Base-by-base conservation (phyloP, 768 basidiomycete genomes). In the Leccinum broughii region DNA sequence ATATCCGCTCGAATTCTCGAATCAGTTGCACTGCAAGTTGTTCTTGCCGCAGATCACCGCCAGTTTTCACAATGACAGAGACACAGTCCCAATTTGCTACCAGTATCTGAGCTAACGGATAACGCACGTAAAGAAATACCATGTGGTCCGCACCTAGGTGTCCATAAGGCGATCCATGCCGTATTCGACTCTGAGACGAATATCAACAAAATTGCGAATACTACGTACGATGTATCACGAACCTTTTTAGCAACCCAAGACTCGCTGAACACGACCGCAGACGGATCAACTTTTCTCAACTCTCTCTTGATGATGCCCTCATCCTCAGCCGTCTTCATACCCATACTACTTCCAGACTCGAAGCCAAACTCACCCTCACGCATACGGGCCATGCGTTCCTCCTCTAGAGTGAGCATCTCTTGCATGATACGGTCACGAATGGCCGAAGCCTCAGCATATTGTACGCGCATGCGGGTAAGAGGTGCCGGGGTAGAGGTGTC, bases 21-120 rank as follows among this genome's bases (percentile, higher is more conserved):
- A 99, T 94, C 11, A 99, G 84, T 67, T 97, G 94, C 6, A 96
- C 93, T 4, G 97, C 97, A 24, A 99, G 81, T 74, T 99, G 97
- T 71, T 99, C 97, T 76, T 99, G 97, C 49, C 97, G 86, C 56
- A 99, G 74, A 73, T 99, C 97, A 35, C 90, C 95, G 3, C 96
- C 96, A 6, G 95, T 98, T 77, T 99, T 99, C 71, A 99, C 95
- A 61, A 99, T 99, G 44, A 98, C 94, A 8, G 95, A 96, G 49
- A 97, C 84, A 66, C 95, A 95, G 71, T 96, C 89, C 88, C 88
- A 92, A 64, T 81, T 87, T 24, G 84, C 88, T 90, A 67, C 51
- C 55, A 57, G 50, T 28, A 44, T 61, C 60, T 62, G 41, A 61
- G 62, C 51, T 61, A 59, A 58, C 26, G 15, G 51, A 34, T 51